A percentile compares a stretch with the other conserved stretches of the same genome.
These are phyloP conservation scores for Xylaria nigripes DNA, from an alignment of 495 filamentous ascomycete species.

Conservation along the genomic window DNA sequence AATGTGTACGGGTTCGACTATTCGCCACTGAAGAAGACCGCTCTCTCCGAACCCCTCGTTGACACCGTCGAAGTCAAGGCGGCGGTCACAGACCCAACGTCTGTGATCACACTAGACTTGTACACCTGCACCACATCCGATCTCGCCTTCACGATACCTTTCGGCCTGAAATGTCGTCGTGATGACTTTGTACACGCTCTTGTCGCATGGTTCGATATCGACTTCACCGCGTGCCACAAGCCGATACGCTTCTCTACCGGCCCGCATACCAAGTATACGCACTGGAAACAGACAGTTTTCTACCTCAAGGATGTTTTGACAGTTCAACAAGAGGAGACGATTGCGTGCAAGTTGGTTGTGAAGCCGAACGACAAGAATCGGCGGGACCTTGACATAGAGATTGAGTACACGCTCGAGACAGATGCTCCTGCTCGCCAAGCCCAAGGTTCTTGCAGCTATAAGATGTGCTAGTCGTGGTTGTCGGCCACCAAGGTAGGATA, in stretches of 20 bases:
- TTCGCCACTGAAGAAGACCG: slow-evolving; percentile 60
- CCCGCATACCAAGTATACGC: slow-evolving; percentile 83
- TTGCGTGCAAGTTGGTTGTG: slow-evolving; percentile 65
- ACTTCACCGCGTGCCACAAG: slow-evolving; percentile 91
- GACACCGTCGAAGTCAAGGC: slow-evolving; percentile 66
- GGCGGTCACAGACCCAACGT: slow-evolving; percentile 63
- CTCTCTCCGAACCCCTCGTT: slow-evolving; percentile 63
- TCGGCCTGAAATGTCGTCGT: slow-evolving; percentile 61
- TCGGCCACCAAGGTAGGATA: not conserved
- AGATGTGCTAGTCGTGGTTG: slow-evolving; percentile 59
- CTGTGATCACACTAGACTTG: slow-evolving; percentile 62
- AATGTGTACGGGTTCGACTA: slow-evolving; percentile 76
- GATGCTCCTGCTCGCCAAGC: slow-evolving; percentile 59
- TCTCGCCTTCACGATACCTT: slow-evolving; percentile 56
- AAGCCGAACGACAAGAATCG: slow-evolving; percentile 90
- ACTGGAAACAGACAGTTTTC: slow-evolving; percentile 95
- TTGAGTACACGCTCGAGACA: slow-evolving; percentile 74
- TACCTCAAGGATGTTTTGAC: slow-evolving; percentile 79
- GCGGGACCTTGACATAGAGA: slow-evolving; percentile 85
- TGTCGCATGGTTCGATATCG: slow-evolving; percentile 98
- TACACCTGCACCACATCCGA: slow-evolving; percentile 59
- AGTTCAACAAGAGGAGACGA: slow-evolving; percentile 66
- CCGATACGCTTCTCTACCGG: slow-evolving; percentile 77
- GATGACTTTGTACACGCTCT: slow-evolving; percentile 91
- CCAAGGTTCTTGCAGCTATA: slow-evolving; percentile 69